Conservation (phyloP, 108 stramenopile genomes). For the Schizochytrium sp. region DNA sequence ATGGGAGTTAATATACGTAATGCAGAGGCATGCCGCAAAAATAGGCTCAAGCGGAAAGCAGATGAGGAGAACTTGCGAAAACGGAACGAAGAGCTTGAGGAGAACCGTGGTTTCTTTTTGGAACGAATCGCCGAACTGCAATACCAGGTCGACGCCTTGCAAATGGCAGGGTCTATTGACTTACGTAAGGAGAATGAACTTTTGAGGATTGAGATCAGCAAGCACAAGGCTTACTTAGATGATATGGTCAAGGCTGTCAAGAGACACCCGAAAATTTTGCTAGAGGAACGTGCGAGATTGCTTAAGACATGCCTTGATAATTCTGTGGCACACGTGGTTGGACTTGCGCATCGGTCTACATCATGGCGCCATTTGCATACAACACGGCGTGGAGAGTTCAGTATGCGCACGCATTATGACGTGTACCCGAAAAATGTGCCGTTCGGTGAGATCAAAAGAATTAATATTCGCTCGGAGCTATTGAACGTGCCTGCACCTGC, state of each 20-base stretch:
- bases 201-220: conserved; percentile 18
- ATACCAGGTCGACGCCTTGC: background rate
- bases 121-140: conserved; percentile 16
- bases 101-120: background rate
- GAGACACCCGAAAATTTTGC: background rate
- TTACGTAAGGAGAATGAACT: background rate
- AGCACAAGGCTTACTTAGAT: background rate
- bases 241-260: background rate
- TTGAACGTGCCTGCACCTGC: no score
- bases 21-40: background rate
- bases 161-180: background rate
- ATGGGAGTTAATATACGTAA: background rate
- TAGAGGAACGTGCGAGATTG: no score
- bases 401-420: no score
- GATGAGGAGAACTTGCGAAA: background rate
- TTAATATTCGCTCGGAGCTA: no score
- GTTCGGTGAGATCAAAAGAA: no score
- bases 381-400: no score
- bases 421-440: no score
- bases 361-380: no score
- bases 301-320: no score
- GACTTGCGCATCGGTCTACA: no score
- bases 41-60: background rate
- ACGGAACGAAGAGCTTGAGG: background rate
- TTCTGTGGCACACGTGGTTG: no score